Percentiles rank a stretch among this genome's conserved stretches.
These are phyloP conservation scores for Sequoiadendron giganteum DNA, from an alignment of 75 land plant species.

Conservation along the genomic window DNA sequence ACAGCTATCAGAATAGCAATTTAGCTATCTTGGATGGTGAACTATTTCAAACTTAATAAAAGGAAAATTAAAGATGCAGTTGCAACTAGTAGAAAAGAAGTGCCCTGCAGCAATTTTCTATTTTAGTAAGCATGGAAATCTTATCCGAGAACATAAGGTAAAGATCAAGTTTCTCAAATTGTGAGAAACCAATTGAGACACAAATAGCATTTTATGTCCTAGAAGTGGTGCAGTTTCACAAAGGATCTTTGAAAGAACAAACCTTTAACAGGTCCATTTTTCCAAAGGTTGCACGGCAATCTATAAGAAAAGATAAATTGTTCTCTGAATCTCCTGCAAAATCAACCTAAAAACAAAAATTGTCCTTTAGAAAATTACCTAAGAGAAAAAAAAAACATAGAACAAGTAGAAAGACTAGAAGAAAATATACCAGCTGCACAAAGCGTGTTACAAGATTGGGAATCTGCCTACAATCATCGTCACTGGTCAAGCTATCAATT, in stretches of 20 bases:
- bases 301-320: slow-evolving; percentile 62
- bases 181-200: not conserved
- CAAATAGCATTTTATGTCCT: not conserved
- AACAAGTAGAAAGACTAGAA: not conserved
- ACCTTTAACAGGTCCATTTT: slow-evolving; percentile 59
- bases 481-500: slow-evolving; percentile 43
- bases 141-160: not conserved
- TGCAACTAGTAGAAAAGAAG: not conserved
- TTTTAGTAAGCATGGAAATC: not conserved
- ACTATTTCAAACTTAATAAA: not conserved
- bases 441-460: slow-evolving; percentile 51
- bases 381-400: not conserved
- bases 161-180: not conserved
- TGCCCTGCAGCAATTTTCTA: not conserved
- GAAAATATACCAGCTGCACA: slow-evolving; percentile 52
- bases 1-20: too few species aligned
- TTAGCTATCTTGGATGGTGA: not conserved
- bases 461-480: slow-evolving; percentile 57
- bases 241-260: not conserved
- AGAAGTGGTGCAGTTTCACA: not conserved
- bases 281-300: slow-evolving; percentile 74
- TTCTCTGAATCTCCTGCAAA: slow-evolving; percentile 58
- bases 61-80: not conserved
- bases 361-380: not conserved
- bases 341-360: slow-evolving; percentile 49